Evolutionary conservation across 345 rosid species (phyloP).

Genomic region (Eucalyptus polybractea): DNA sequence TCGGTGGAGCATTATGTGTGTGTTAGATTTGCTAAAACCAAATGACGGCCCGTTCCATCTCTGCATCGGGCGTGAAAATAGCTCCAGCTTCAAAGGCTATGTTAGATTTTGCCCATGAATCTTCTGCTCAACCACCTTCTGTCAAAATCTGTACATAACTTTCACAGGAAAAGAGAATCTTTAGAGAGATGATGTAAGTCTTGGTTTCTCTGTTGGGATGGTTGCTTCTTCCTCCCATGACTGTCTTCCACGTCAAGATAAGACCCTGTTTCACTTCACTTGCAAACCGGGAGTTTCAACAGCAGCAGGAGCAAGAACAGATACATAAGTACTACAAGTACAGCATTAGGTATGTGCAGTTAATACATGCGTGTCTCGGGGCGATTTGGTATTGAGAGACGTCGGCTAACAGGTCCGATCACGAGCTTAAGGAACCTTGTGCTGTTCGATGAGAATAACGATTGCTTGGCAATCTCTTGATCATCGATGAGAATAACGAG

Average conservation of each 20-base stretch:
- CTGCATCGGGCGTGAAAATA: background rate
- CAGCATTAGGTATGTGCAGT: background rate
- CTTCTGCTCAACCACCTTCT: background rate
- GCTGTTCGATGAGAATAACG: background rate
- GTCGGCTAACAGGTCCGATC: background rate
- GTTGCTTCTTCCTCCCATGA: background rate
- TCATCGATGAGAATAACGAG: background rate
- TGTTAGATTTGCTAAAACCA: background rate
- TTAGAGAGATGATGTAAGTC: background rate
- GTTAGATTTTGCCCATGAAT: background rate
- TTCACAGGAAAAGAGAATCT: background rate
- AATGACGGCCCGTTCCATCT: background rate
- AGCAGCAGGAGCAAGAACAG: background rate
- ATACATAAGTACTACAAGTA: background rate
- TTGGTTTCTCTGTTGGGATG: background rate
- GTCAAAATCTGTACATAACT: background rate
- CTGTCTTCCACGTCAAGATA: background rate
- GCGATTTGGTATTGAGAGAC: background rate
- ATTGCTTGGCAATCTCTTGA: background rate
- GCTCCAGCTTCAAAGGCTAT: background rate
- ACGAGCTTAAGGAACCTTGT: background rate
- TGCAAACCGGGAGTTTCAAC: background rate
- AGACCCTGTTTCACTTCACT: background rate
- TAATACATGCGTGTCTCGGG: background rate
- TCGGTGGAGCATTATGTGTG: background rate